Percentiles rank a stretch among this genome's conserved stretches.
Evolutionary conservation across 2,329 filamentous ascomycete species (phyloP).

Genomic region (Penicillium brevicompactum): DNA sequence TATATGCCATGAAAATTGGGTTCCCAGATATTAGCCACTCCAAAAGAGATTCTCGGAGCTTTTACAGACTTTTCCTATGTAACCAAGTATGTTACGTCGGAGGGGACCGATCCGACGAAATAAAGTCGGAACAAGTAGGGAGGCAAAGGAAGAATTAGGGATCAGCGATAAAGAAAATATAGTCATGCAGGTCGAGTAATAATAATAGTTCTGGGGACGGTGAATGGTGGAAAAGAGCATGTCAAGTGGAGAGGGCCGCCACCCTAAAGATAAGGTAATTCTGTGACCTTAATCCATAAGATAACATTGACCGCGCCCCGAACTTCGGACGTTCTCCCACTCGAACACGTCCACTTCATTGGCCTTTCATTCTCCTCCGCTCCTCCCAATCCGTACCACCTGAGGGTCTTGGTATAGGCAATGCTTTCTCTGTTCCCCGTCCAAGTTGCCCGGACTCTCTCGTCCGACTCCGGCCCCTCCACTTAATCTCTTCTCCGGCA

Average conservation of each 20-base stretch:
- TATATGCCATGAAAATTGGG: not conserved
- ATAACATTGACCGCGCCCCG: slow-evolving; percentile 32
- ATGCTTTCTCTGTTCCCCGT: slow-evolving; percentile 12
- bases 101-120: slow-evolving; percentile 27
- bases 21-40: too few relatives aligned
- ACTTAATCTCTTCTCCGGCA: slow-evolving; percentile 43
- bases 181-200: slow-evolving; percentile 12
- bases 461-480: slow-evolving; percentile 37
- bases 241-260: slow-evolving; percentile 17
- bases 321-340: slow-evolving; percentile 35
- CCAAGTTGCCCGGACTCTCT: slow-evolving; percentile 17
- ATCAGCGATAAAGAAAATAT: slow-evolving; percentile 13
- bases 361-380: slow-evolving; percentile 2
- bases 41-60: too few relatives aligned
- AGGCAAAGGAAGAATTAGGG: slow-evolving; percentile 8
- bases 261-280: slow-evolving; percentile 35
- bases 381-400: slow-evolving; percentile 15
- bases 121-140: slow-evolving; percentile 19
- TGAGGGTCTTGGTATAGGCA: slow-evolving; percentile 10
- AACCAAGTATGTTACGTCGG: slow-evolving; percentile 9
- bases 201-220: not conserved
- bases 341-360: slow-evolving; percentile 9
- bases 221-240: not conserved
- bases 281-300: slow-evolving; percentile 41
- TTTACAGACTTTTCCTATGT: not conserved